These are phyloP conservation scores for Mucor racemosus DNA, from an alignment of 371 early-diverging fungal genomes.

Conservation along the genomic window DNA sequence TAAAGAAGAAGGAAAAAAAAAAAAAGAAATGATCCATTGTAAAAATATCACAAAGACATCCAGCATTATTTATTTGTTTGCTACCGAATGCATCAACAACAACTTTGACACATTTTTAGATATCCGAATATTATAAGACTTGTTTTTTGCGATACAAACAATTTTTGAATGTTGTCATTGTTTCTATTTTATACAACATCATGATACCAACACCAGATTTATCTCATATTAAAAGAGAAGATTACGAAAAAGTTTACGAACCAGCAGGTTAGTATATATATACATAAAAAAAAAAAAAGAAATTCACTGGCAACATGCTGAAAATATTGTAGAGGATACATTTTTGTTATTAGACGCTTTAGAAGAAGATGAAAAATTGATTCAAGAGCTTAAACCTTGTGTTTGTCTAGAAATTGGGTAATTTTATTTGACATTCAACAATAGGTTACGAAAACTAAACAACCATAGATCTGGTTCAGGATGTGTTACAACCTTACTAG, in stretches of 20 bases:
- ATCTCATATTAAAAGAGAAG: constrained; percentile 67
- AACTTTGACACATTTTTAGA: not conserved
- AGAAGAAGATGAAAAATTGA: constrained; percentile 69
- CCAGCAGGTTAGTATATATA: constrained; percentile 70
- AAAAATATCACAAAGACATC: not conserved
- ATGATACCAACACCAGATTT: constrained; percentile 83
- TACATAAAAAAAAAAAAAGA: not conserved
- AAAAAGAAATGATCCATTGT: constrained; percentile 3
- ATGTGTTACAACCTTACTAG: constrained; percentile 80
- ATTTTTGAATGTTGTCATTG: constrained; percentile 1
- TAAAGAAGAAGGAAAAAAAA: constrained; percentile 20
- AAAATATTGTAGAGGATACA: constrained; percentile 77
- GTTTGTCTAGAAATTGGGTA: constrained; percentile 90
- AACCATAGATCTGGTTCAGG: constrained; percentile 84
- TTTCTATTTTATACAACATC: constrained; percentile 9
- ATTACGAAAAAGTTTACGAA: constrained; percentile 82
- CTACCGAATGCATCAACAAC: not conserved
- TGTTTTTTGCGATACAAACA: not conserved
- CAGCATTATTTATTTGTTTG: constrained; percentile 14
- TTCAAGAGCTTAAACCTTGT: constrained; percentile 62
- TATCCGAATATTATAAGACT: not conserved
- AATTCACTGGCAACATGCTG: not conserved
- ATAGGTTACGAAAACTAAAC: not conserved
- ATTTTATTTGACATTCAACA: not conserved
- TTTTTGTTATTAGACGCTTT: constrained; percentile 91